Evolutionary conservation across 1,284 basidiomycete genomes (phyloP).

Genomic region (Boletus calvinii): DNA sequence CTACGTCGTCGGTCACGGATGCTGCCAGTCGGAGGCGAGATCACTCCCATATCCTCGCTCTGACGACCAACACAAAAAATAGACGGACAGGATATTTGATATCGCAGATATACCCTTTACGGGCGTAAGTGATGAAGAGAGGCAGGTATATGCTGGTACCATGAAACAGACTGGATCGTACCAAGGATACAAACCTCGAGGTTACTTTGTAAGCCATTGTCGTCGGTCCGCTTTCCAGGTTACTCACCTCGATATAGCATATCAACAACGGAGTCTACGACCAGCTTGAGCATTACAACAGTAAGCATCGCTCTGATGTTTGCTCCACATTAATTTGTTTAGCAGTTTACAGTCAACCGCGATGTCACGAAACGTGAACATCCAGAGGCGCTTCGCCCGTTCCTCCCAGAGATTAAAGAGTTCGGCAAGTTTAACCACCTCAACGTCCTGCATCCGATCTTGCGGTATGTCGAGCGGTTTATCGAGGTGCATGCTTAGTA

Average conservation of each 20-base stretch:
- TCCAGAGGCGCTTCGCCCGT: slow-evolving; percentile 50
- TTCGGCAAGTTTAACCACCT: slow-evolving; percentile 54
- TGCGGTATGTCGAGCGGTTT: slow-evolving; percentile 37
- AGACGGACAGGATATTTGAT: slow-evolving; percentile 48
- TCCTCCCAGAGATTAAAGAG: slow-evolving; percentile 56
- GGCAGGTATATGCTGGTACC: slow-evolving; percentile 47
- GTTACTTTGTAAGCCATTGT: slow-evolving; percentile 47
- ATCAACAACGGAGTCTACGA: slow-evolving; percentile 57
- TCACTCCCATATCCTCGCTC: no score
- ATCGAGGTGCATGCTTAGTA: background rate
- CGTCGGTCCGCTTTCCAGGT: no score
- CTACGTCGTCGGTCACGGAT: slow-evolving; percentile 61
- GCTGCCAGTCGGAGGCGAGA: slow-evolving; percentile 43
- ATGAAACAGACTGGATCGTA: slow-evolving; percentile 53
- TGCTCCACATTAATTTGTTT: background rate
- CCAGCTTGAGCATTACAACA: slow-evolving; percentile 57
- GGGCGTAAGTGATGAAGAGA: slow-evolving; percentile 54
- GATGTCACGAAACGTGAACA: slow-evolving; percentile 45
- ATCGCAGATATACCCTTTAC: slow-evolving; percentile 63
- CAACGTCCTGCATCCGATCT: slow-evolving; percentile 44
- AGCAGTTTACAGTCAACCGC: slow-evolving; percentile 42
- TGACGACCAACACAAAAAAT: no score
- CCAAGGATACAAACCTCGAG: slow-evolving; percentile 58
- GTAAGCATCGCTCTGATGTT: slow-evolving; percentile 32
- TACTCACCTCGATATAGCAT: slow-evolving; percentile 36